Base-by-base conservation (phyloP, 805 yeast genomes). In the Lachancea dasiensis region DNA sequence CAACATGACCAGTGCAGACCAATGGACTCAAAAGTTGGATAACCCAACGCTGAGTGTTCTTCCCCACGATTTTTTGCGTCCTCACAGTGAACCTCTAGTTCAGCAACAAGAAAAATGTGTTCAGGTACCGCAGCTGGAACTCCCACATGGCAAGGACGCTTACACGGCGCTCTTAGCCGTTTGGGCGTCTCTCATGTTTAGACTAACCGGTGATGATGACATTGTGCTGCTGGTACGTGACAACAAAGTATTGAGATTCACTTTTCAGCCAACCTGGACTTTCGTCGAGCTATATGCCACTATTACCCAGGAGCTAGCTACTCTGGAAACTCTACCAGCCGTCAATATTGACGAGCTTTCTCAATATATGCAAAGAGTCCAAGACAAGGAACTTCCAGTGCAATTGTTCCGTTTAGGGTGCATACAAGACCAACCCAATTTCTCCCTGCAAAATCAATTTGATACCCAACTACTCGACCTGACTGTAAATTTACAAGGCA, bases 121-220 rank as follows among this genome's bases (percentile, higher is more conserved):
- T n/a, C 47, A 54, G 15, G 6, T 54, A 5, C 57, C 63, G 5
- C 64, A 65, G 42, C 44, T 58, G 8, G 49, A 44, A 25, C 43
- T 57, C 33, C 51, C 60, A n/a, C 40, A 40, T 11, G 39, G 48
- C 4, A 35, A 43, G 23, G 46, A 53, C 27, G 50, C 56, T 5
- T 84, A 81, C 57, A 54, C 67, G 7, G 60, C 73, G 11, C 78
- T 79, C 0, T 67, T 86, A 44, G 67, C 95, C 13, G 74, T 74
- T 1, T 84, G 79, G 63, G 75, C 81, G 17, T 76, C 81, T 1
- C 69, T 90, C 40, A 70, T 86, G 26, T 81, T 74, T 61, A 71
- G 97, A 54, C 67, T 86, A 32, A 82, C 96, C 2, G 97, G 97
- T 17, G 97, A 90, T 58, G 97, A 90, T 48, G 97, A 90, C 52